Percentiles rank a stretch among this genome's conserved stretches.
phyloP scores from a whole-genome alignment of 139 green algal genomes.

The Nannochloris sp. region DNA sequence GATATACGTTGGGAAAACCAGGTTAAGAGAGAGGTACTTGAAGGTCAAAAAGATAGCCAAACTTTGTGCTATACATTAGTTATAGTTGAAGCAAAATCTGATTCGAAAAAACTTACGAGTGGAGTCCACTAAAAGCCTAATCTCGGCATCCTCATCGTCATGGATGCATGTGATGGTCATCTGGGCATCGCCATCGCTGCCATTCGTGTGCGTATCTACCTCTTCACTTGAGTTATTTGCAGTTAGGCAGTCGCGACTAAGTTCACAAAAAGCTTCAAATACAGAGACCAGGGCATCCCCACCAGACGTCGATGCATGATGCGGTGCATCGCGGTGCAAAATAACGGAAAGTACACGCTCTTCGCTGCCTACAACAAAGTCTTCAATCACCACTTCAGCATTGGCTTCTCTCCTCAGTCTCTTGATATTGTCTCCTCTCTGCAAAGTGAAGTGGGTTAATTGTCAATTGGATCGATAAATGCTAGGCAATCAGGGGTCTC shows the following conservation, averaged over 20 bases:
- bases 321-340: not conserved
- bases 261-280: slow-evolving; percentile 5
- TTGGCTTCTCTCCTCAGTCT: slow-evolving; percentile 4
- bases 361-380: slow-evolving; percentile 21
- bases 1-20: not conserved
- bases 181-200: not conserved
- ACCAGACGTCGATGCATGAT: not conserved
- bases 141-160: not conserved
- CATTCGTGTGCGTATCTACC: not conserved
- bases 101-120: not conserved
- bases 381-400: slow-evolving; percentile 15
- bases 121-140: slow-evolving; percentile 4
- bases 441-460: not conserved
- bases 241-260: not conserved
- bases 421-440: slow-evolving; percentile 27
- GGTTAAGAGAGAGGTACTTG: not conserved
- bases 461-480: not conserved
- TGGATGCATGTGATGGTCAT: too few species aligned
- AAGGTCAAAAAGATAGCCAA: not conserved
- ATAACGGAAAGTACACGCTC: slow-evolving; percentile 24
- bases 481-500: too few species aligned
- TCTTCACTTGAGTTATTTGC: not conserved
- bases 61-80: not conserved
- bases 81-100: not conserved
- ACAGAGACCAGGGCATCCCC: slow-evolving; percentile 7